Evolutionary conservation across 306 rosid genomes (phyloP).

Genomic region (Potentilla sterilis): DNA sequence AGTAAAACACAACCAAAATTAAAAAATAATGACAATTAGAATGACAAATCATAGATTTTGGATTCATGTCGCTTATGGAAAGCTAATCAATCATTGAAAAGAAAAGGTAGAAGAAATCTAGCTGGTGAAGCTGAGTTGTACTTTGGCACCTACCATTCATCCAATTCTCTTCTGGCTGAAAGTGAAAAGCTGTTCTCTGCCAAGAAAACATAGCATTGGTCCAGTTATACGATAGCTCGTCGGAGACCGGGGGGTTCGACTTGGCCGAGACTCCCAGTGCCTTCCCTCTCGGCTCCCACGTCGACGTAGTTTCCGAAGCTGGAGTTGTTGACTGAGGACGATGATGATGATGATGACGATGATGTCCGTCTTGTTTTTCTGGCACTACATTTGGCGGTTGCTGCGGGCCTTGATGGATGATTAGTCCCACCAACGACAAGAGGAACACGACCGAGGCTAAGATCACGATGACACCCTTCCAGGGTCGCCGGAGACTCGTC

Average conservation of each 20-base stretch:
- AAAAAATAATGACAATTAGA: not conserved
- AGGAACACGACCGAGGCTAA: conserved; percentile 38
- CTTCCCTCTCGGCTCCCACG: conserved; percentile 48
- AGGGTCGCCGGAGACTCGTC: conserved; percentile 2
- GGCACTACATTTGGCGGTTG: not conserved
- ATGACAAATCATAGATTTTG: not conserved
- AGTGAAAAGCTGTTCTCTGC: conserved; percentile 82
- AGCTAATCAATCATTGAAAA: conserved; percentile 4
- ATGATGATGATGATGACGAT: not conserved
- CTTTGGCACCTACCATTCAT: conserved; percentile 69
- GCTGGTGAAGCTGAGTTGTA: not conserved
- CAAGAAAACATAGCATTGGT: conserved; percentile 82
- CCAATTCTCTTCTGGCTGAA: conserved; percentile 72
- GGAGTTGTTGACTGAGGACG: not conserved
- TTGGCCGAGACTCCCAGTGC: conserved; percentile 74
- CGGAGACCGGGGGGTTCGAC: conserved; percentile 41
- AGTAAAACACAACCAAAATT: not conserved
- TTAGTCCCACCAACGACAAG: conserved; percentile 40
- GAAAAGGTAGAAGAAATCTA: not conserved
- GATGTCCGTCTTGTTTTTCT: not conserved
- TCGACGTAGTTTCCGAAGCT: conserved; percentile 4
- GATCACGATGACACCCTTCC: conserved; percentile 29
- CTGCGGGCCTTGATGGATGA: conserved; percentile 28
- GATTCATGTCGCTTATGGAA: conserved; percentile 3
- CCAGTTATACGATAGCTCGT: conserved; percentile 50